These are phyloP conservation scores for Pyrrhoderma lamaoense DNA, from an alignment of 1,284 basidiomycete species.

Conservation along the genomic window DNA sequence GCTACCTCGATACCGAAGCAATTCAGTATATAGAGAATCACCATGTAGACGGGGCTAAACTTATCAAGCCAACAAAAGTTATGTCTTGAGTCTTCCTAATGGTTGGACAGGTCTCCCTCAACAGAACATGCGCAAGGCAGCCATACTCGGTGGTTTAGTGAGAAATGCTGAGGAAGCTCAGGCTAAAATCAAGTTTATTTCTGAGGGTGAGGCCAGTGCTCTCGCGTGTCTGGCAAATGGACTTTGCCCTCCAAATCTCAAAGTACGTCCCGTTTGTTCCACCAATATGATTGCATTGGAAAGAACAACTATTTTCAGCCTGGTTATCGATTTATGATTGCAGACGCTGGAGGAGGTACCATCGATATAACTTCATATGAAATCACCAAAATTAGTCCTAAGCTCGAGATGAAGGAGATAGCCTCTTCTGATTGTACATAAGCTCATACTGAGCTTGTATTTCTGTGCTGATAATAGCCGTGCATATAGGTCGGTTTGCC, in stretches of 20 bases:
- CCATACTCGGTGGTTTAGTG: conserved; percentile 57
- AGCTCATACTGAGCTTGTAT: not conserved
- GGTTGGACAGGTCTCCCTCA: conserved; percentile 81
- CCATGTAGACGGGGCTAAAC: conserved; percentile 54
- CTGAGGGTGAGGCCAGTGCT: conserved; percentile 76
- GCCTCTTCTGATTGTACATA: conserved; percentile 70
- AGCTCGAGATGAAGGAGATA: conserved; percentile 66
- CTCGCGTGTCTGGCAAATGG: conserved; percentile 70
- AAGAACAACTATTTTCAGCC: conserved; percentile 26
- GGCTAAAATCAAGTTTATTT: conserved; percentile 64
- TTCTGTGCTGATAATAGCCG: conserved; percentile 4
- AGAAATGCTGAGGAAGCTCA: conserved; percentile 61
- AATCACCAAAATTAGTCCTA: conserved; percentile 54
- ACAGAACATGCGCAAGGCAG: conserved; percentile 63
- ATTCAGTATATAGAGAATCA: conserved; percentile 65
- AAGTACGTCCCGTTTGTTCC: conserved; percentile 31
- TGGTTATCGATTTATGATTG: conserved; percentile 65
- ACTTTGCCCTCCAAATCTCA: conserved; percentile 61
- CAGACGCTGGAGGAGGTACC: conserved; percentile 72
- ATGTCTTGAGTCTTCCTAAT: conserved; percentile 70
- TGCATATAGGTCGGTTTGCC: conserved; percentile 54
- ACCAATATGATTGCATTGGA: not conserved
- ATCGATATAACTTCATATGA: conserved; percentile 72
- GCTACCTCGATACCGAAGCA: conserved; percentile 65
- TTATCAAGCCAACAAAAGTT: conserved; percentile 59